phyloP scores from a whole-genome alignment of 345 rosid genomes.

The Citrus australasica region DNA sequence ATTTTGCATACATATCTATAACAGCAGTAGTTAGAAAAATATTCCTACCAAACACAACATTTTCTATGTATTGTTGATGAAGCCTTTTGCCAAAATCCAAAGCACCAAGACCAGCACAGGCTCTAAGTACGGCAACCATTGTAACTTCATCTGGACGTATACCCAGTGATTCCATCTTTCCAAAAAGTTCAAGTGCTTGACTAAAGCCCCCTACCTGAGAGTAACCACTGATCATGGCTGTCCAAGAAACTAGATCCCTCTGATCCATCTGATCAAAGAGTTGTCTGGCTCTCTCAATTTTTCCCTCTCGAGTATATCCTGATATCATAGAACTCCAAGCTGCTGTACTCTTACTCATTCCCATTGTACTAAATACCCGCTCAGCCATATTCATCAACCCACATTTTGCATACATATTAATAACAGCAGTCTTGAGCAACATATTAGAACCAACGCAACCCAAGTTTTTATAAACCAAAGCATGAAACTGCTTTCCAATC shows the following conservation, averaged over 20 bases:
- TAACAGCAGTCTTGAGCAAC: conserved; percentile 25
- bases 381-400: conserved; percentile 36
- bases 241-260: conserved; percentile 52
- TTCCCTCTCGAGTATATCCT: conserved; percentile 39
- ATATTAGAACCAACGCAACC: conserved; percentile 20
- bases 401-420: conserved; percentile 32
- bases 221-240: conserved; percentile 59
- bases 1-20: conserved; percentile 58
- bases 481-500: conserved; percentile 33
- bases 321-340: conserved; percentile 46
- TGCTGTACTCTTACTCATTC: conserved; percentile 2
- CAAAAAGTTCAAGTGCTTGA: conserved; percentile 8
- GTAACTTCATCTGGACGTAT: conserved; percentile 52
- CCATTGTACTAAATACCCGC: conserved; percentile 16
- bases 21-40: conserved; percentile 43
- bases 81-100: conserved; percentile 42
- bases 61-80: conserved; percentile 28
- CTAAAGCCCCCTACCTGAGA: conserved; percentile 43
- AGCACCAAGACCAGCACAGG: conserved; percentile 57
- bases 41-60: conserved; percentile 32
- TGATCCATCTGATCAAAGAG: conserved; percentile 45
- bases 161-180: conserved; percentile 36
- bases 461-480: conserved; percentile 27
- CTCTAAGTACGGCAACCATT: conserved; percentile 46
- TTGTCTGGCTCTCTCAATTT: conserved; percentile 34